Conservation (phyloP, 1,284 basidiomycete species). For the Austroboletus rostrupii region DNA sequence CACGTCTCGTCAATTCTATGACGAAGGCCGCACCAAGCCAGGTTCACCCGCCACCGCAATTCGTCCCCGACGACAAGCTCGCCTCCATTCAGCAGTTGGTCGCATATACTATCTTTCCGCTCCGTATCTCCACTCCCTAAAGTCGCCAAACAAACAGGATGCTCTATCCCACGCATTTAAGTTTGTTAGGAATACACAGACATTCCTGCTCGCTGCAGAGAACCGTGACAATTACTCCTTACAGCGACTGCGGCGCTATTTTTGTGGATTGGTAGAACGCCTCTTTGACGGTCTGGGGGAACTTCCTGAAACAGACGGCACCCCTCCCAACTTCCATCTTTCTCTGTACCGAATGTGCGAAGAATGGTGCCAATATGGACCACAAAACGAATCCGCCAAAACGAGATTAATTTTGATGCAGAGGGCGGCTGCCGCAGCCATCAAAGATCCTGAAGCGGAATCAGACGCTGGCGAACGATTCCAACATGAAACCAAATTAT, state of each 20-base stretch:
- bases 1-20: slow-evolving; percentile 78
- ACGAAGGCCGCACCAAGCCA: slow-evolving; percentile 66
- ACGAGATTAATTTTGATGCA: slow-evolving; percentile 76
- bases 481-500: slow-evolving; percentile 65
- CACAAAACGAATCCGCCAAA: slow-evolving; percentile 70
- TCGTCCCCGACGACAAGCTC: slow-evolving; percentile 70
- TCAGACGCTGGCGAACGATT: slow-evolving; percentile 63
- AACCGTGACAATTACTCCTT: slow-evolving; percentile 76
- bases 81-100: slow-evolving; percentile 85
- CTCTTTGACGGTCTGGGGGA: slow-evolving; percentile 77
- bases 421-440: slow-evolving; percentile 58
- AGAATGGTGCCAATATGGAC: slow-evolving; percentile 90
- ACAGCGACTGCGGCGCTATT: slow-evolving; percentile 82
- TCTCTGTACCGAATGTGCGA: slow-evolving; percentile 84
- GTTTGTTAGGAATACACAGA: slow-evolving; percentile 81
- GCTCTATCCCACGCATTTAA: slow-evolving; percentile 79
- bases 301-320: slow-evolving; percentile 70
- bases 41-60: slow-evolving; percentile 52
- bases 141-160: slow-evolving; percentile 66
- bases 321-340: slow-evolving; percentile 73
- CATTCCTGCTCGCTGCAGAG: slow-evolving; percentile 69
- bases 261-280: slow-evolving; percentile 85
- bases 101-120: slow-evolving; percentile 88
- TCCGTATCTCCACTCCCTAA: slow-evolving; percentile 69
- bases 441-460: slow-evolving; percentile 41